These are phyloP conservation scores for Pichia eremophila DNA, from an alignment of 805 yeast species.

Conservation along the genomic window DNA sequence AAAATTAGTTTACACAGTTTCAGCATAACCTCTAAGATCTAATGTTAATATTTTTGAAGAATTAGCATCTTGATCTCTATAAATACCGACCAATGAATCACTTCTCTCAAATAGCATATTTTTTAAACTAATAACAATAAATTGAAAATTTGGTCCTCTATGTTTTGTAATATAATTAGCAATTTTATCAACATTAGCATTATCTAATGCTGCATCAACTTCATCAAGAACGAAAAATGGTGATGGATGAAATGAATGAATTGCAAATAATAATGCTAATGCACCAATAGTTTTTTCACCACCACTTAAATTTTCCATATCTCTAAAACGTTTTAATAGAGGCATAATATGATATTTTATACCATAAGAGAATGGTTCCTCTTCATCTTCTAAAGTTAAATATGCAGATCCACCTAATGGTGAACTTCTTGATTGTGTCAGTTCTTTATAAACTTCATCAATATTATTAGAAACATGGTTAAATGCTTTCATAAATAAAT, in stretches of 20 bases:
- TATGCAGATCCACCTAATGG: constrained; percentile 93
- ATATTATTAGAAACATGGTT: constrained; percentile 65
- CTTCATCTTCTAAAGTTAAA: constrained; percentile 76
- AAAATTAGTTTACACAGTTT: neutral
- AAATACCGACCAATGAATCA: constrained; percentile 87
- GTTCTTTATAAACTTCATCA: constrained; percentile 73
- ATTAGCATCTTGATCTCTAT: constrained; percentile 67
- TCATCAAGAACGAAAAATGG: constrained; percentile 96
- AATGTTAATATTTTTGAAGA: constrained; percentile 66
- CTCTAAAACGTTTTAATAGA: constrained; percentile 86
- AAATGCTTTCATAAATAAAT: constrained; percentile 61
- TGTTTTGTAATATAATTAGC: constrained; percentile 77
- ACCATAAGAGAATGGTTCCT: constrained; percentile 80
- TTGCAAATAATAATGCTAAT: constrained; percentile 79
- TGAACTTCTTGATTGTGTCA: constrained; percentile 62
- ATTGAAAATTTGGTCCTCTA: constrained; percentile 74
- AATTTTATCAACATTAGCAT: constrained; percentile 73
- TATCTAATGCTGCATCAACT: constrained; percentile 96
- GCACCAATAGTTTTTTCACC: constrained; percentile 98
- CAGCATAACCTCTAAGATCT: constrained; percentile 55
- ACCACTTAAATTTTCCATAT: constrained; percentile 87
- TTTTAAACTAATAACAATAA: constrained; percentile 87
- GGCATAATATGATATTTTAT: constrained; percentile 92
- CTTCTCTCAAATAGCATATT: constrained; percentile 80
- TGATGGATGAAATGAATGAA: constrained; percentile 84